Evolutionary conservation across 2,329 filamentous ascomycete genomes (phyloP).

Genomic region (Plectosphaerella cucumerina): DNA sequence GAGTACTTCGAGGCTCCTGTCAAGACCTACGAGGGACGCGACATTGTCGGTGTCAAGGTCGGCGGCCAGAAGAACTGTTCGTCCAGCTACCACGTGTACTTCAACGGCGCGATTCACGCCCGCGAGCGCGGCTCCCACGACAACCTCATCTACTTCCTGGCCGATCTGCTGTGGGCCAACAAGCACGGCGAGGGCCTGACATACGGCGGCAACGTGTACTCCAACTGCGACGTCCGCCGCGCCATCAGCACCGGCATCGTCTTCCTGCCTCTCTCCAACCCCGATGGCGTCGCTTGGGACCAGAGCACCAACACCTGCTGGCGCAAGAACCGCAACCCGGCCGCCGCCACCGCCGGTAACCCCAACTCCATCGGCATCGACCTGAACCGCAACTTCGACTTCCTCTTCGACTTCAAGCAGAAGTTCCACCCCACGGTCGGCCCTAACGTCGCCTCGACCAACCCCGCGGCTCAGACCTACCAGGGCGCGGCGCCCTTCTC

Average conservation of each 20-base stretch:
- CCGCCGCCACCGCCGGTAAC: slow-evolving; percentile 24
- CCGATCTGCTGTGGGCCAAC: slow-evolving; percentile 51
- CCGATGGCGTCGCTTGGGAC: slow-evolving; percentile 50
- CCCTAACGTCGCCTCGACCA: slow-evolving; percentile 33
- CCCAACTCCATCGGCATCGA: slow-evolving; percentile 39
- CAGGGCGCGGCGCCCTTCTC: slow-evolving; percentile 48
- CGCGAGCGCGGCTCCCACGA: slow-evolving; percentile 56
- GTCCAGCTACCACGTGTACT: slow-evolving; percentile 42
- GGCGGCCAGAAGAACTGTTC: slow-evolving; percentile 25
- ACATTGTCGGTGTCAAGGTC: slow-evolving; percentile 34
- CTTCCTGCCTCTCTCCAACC: slow-evolving; percentile 45
- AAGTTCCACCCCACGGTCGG: slow-evolving; percentile 36
- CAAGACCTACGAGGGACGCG: slow-evolving; percentile 37
- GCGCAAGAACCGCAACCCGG: slow-evolving; percentile 52
- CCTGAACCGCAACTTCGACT: slow-evolving; percentile 55
- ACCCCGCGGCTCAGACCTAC: slow-evolving; percentile 41
- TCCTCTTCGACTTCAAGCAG: slow-evolving; percentile 48
- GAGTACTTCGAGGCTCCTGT: slow-evolving; percentile 35
- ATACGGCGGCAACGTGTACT: slow-evolving; percentile 49
- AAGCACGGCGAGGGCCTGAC: slow-evolving; percentile 41
- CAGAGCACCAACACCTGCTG: slow-evolving; percentile 48
- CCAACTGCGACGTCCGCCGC: slow-evolving; percentile 44
- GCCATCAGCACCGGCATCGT: slow-evolving; percentile 50
- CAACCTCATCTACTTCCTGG: slow-evolving; percentile 52
- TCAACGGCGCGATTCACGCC: slow-evolving; percentile 52